Base-by-base conservation (phyloP, 1,139 yeast genomes). In the Meyerozyma athensensis region DNA sequence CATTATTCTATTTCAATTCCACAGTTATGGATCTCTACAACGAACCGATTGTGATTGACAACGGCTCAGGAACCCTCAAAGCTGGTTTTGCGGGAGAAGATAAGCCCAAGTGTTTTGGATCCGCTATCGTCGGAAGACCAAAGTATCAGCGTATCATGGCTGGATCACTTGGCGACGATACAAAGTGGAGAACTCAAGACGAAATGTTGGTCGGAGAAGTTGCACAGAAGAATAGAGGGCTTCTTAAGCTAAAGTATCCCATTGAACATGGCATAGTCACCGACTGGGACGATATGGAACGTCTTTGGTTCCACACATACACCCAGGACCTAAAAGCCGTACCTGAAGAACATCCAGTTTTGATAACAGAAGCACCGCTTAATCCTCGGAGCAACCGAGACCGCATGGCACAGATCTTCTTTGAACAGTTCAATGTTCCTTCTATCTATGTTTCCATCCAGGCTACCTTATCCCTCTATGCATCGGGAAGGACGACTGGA, bases 1-100 rank as follows among this genome's bases (percentile, higher is more conserved):
- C 10, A 9, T 21, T n/a, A 21, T 9, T 4, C 23, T 8, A 21
- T 4, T 21, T 21, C 10, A 9, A 3, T 22, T 7, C 12, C 26
- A 22, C 9, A n/a, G 10, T 22, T 22, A 4, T 26, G 30, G 30
- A 26, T 17, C 56, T 70, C 33, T 70, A 69, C 43, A 90, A 89
- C 59, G 97, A 90, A 60, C 96, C 97, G 2, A 78, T 90, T 35
- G 96, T 90, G 26, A 71, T 90, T 24, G 97, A 90, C 59, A 87
- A 86, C 65, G 97, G 97, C n/a, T 82, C 96, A 4, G 95, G 96
- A 2, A 74, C 76, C 36, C 68, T 89, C 40, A 85, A 87, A 55
- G 89, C 95, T 1, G 97, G 97, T 1, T 86, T 90, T 61, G 95
- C 97, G 1, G 97, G 97, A 13, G 94, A 86, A 48, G 94, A 86